These are phyloP conservation scores for Candida nitratophila DNA, from an alignment of 805 yeast genomes.

Conservation along the genomic window DNA sequence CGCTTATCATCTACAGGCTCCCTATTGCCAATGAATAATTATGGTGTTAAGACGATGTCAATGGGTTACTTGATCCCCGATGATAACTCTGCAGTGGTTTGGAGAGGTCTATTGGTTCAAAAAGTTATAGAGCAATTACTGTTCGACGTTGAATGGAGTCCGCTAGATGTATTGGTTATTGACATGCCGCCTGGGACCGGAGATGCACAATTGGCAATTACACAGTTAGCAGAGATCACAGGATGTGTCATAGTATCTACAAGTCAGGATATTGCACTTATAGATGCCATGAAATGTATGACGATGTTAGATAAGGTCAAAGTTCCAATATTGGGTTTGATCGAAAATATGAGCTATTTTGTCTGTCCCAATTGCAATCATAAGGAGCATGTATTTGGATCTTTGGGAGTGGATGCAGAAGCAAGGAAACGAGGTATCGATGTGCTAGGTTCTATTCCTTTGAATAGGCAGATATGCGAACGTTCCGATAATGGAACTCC, in stretches of 20 bases:
- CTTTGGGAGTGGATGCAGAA: slow-evolving; percentile 46
- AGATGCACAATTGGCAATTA: slow-evolving; percentile 76
- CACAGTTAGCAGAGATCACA: slow-evolving; percentile 67
- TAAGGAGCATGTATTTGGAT: slow-evolving; percentile 58
- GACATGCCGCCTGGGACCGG: slow-evolving; percentile 95
- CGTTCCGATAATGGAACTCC: slow-evolving; percentile 65
- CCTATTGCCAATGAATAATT: slow-evolving; percentile 60
- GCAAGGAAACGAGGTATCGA: slow-evolving; percentile 40
- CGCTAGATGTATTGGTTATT: slow-evolving; percentile 59
- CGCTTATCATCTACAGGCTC: slow-evolving; percentile 43
- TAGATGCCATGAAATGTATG: slow-evolving; percentile 76
- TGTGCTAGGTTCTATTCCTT: slow-evolving; percentile 61
- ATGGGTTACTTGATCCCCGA: slow-evolving; percentile 74
- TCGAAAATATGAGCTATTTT: slow-evolving; percentile 77
- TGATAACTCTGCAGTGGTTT: slow-evolving; percentile 64
- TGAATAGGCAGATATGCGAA: slow-evolving; percentile 50
- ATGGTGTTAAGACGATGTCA: slow-evolving; percentile 79
- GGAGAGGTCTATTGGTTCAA: slow-evolving; percentile 86
- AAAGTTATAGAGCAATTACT: slow-evolving; percentile 80
- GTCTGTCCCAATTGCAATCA: slow-evolving; percentile 72
- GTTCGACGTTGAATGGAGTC: slow-evolving; percentile 71
- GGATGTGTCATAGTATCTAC: slow-evolving; percentile 83
- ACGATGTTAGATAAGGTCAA: slow-evolving; percentile 68
- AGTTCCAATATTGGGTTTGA: slow-evolving; percentile 67
- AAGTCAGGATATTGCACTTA: slow-evolving; percentile 77